A percentile compares a stretch with the other conserved stretches of the same genome.
Conservation (phyloP, 257 asterid genomes). For the Nicotiana benthamiana region DNA sequence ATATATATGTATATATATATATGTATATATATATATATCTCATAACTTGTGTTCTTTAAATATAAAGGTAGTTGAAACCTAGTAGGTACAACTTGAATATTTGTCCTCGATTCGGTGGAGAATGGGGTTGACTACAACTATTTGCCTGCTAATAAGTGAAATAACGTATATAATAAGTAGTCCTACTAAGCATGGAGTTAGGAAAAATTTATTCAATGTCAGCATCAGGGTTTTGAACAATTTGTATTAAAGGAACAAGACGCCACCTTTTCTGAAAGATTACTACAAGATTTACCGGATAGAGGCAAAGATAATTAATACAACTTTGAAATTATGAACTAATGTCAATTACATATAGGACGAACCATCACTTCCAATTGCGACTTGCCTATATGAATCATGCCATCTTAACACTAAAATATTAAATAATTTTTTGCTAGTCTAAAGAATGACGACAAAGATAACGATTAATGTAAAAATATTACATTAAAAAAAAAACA, state of each 20-base stretch:
- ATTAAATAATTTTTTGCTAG: not conserved
- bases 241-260: not conserved
- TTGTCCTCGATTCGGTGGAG: not conserved
- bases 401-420: not conserved
- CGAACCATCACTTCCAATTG: not conserved
- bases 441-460: not conserved
- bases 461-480: not conserved
- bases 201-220: not conserved
- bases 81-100: not conserved
- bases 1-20: too few relatives aligned
- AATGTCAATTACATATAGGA: not conserved
- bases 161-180: not conserved
- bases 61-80: slow-evolving; percentile 7
- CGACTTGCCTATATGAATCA: not conserved
- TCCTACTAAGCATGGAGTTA: not conserved
- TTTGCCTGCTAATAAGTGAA: slow-evolving; percentile 16
- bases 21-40: too few relatives aligned
- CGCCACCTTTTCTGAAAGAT: not conserved
- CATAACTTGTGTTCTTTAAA: not conserved
- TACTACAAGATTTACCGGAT: not conserved
- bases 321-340: not conserved
- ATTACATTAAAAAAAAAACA: not conserved
- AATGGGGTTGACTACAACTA: slow-evolving; percentile 8
- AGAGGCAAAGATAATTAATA: not conserved
- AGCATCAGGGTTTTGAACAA: not conserved